Conservation (phyloP, 306 rosid genomes). For the Fragaria iinumae region DNA sequence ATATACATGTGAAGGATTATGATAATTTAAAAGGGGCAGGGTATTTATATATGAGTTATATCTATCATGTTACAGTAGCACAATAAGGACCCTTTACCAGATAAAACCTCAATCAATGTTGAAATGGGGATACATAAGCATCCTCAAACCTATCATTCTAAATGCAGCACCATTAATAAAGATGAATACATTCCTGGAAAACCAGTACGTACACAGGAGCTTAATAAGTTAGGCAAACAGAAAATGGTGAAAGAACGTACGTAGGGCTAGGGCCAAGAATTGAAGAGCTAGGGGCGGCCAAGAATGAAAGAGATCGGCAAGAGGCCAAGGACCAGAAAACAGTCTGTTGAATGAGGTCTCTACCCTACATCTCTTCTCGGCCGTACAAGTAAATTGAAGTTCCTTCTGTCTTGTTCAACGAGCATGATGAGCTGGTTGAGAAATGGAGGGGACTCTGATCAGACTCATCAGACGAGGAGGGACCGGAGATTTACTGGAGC, state of each 20-base stretch:
- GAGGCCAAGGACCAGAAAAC: background rate
- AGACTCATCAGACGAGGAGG: background rate
- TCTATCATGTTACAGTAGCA: background rate
- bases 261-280: too few relatives aligned
- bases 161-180: too few relatives aligned
- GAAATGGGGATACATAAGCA: background rate
- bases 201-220: too few relatives aligned
- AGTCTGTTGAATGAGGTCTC: background rate
- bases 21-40: background rate
- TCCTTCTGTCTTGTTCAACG: conserved; percentile 10
- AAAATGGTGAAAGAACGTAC: too few relatives aligned
- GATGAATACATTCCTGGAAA: too few relatives aligned
- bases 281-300: too few relatives aligned
- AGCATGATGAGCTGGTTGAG: background rate
- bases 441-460: conserved; percentile 10
- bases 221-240: too few relatives aligned
- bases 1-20: background rate
- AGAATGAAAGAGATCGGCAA: background rate
- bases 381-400: background rate
- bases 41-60: background rate
- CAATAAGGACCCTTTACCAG: background rate
- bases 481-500: conserved; percentile 4
- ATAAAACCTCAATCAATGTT: background rate
- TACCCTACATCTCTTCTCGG: conserved; percentile 1
- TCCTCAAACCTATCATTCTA: background rate